A percentile compares a stretch with the other conserved stretches of the same genome.
These are phyloP conservation scores for Diaporthe citrichinensis DNA, from an alignment of 2,329 filamentous ascomycete species.

Conservation along the genomic window DNA sequence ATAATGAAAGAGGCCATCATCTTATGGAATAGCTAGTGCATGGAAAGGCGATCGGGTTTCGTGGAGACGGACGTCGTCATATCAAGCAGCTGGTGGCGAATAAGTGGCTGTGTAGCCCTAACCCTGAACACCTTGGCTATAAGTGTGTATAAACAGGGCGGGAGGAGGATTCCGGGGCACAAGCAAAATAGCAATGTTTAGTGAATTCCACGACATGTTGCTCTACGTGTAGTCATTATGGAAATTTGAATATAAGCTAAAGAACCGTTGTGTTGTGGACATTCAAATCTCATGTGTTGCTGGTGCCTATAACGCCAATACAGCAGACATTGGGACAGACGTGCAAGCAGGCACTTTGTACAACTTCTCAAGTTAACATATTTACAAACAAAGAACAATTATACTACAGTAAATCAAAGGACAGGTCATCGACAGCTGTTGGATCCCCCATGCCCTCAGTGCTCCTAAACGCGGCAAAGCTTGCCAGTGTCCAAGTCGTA, in stretches of 20 bases:
- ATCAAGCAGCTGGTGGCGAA: neutral
- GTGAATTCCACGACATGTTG: neutral
- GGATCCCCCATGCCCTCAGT: no score
- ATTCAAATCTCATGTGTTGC: neutral
- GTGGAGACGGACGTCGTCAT: constrained; percentile 10
- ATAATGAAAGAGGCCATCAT: neutral
- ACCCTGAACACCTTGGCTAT: neutral
- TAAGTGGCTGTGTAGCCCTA: neutral
- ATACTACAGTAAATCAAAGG: neutral
- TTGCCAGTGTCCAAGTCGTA: constrained; percentile 26
- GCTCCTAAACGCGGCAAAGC: neutral
- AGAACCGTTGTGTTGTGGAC: no score
- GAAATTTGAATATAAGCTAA: no score
- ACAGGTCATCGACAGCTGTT: rapidly evolving
- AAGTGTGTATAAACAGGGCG: neutral
- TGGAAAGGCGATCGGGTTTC: neutral
- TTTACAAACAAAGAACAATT: neutral
- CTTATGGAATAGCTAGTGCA: neutral
- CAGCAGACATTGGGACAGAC: neutral
- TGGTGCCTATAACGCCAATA: neutral
- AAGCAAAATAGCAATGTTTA: neutral
- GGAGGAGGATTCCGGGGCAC: no score
- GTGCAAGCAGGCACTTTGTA: neutral
- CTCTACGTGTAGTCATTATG: no score
- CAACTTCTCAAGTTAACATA: neutral